Conservation (phyloP, 306 rosid genomes). For the Pachyrhizus erosus region DNA sequence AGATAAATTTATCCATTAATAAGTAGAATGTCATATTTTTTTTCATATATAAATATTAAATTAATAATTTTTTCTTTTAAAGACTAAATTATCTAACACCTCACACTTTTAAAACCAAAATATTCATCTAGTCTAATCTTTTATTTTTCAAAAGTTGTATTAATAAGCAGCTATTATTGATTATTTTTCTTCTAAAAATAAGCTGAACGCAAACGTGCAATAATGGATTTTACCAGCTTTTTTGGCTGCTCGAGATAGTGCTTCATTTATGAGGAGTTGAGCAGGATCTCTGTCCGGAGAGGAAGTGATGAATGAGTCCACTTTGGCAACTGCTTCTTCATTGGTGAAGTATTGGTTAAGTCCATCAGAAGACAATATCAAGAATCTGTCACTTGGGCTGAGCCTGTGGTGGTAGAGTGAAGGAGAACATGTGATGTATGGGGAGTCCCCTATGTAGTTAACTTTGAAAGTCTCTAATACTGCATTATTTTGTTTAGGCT, state of each 20-base stretch:
- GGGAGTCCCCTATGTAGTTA: conserved; percentile 67
- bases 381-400: conserved; percentile 62
- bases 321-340: conserved; percentile 71
- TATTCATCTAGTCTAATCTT: too few relatives aligned
- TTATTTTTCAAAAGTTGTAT: too few relatives aligned
- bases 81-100: too few relatives aligned
- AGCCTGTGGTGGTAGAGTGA: conserved; percentile 70
- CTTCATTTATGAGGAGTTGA: conserved; percentile 73
- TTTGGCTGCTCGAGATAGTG: conserved; percentile 68
- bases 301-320: conserved; percentile 63
- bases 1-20: too few relatives aligned
- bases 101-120: too few relatives aligned
- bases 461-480: conserved; percentile 75
- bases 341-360: conserved; percentile 81
- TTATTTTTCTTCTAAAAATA: too few relatives aligned
- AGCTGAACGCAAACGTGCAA: background rate
- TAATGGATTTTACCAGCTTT: conserved; percentile 60
- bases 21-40: too few relatives aligned
- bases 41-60: too few relatives aligned
- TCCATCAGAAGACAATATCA: conserved; percentile 84
- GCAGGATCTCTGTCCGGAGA: conserved; percentile 87
- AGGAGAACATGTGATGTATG: conserved; percentile 70
- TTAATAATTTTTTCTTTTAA: too few relatives aligned
- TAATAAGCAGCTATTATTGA: too few relatives aligned
- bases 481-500: conserved; percentile 61